These are phyloP conservation scores for Lizanozyma gosingica DNA, from an alignment of 1,139 yeast genomes.

Conservation along the genomic window DNA sequence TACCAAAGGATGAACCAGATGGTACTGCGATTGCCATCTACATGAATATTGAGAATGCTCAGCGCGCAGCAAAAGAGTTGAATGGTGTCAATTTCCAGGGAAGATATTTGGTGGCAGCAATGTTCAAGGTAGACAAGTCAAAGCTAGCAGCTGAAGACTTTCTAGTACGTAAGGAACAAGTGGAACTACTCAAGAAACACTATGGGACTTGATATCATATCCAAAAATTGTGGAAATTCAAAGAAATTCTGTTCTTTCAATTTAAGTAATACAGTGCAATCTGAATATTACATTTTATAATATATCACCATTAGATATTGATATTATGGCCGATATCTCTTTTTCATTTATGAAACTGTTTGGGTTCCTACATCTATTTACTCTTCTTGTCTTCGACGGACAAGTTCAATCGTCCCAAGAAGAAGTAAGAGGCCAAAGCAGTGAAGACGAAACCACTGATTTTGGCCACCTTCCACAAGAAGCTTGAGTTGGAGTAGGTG, in stretches of 20 bases:
- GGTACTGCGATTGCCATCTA: constrained; percentile 57
- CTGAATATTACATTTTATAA: too few species aligned
- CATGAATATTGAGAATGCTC: constrained; percentile 39
- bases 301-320: too few species aligned
- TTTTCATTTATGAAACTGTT: too few species aligned
- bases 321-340: too few species aligned
- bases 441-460: constrained; percentile 57
- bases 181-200: not conserved
- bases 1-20: constrained; percentile 31
- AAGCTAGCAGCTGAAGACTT: constrained; percentile 8
- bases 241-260: too few species aligned
- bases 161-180: not conserved
- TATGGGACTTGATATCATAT: not conserved
- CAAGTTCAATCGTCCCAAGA: constrained; percentile 32
- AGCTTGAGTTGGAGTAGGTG: constrained; percentile 43
- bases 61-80: constrained; percentile 41
- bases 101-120: constrained; percentile 45
- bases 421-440: constrained; percentile 52
- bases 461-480: constrained; percentile 56
- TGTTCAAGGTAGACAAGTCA: constrained; percentile 34
- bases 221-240: too few species aligned
- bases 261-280: too few species aligned
- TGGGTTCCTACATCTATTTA: constrained; percentile 3
- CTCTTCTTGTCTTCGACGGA: constrained; percentile 15
- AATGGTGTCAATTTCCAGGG: constrained; percentile 57